These are phyloP conservation scores for Prinsepia uniflora DNA, from an alignment of 306 rosid genomes.

Conservation along the genomic window DNA sequence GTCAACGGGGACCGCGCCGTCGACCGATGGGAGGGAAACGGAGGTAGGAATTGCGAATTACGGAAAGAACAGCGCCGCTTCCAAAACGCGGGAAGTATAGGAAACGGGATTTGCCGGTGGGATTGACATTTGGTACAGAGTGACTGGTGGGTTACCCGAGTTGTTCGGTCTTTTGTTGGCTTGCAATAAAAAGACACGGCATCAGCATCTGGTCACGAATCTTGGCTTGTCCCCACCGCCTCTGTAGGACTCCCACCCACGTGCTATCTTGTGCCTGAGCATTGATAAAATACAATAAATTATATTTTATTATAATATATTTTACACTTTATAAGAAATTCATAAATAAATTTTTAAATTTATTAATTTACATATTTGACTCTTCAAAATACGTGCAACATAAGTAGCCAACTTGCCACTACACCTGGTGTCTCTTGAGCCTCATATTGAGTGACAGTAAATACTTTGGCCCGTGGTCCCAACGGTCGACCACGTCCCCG, in stretches of 20 bases:
- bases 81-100: neutral
- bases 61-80: constrained; percentile 5
- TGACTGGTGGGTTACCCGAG: neutral
- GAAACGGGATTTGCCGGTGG: constrained; percentile 23
- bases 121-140: constrained; percentile 10
- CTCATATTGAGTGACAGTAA: too few species aligned
- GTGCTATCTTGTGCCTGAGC: constrained; percentile 36
- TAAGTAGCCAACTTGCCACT: too few species aligned
- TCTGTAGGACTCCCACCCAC: constrained; percentile 36
- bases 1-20: constrained; percentile 47
- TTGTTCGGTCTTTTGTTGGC: neutral
- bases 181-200: constrained; percentile 10
- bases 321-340: too few species aligned
- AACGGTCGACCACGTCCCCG: too few species aligned
- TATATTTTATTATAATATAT: too few species aligned
- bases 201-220: constrained; percentile 22
- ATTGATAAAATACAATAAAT: too few species aligned
- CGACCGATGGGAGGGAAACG: constrained; percentile 3
- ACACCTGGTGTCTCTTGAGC: too few species aligned
- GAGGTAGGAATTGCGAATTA: neutral
- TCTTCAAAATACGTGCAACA: too few species aligned
- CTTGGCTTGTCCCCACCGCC: constrained; percentile 12
- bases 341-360: too few species aligned
- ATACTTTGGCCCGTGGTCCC: too few species aligned
- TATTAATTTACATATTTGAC: too few species aligned